Conservation (phyloP, 202 grass and related monocot species). For the Dendrocalamus latiflorus region DNA sequence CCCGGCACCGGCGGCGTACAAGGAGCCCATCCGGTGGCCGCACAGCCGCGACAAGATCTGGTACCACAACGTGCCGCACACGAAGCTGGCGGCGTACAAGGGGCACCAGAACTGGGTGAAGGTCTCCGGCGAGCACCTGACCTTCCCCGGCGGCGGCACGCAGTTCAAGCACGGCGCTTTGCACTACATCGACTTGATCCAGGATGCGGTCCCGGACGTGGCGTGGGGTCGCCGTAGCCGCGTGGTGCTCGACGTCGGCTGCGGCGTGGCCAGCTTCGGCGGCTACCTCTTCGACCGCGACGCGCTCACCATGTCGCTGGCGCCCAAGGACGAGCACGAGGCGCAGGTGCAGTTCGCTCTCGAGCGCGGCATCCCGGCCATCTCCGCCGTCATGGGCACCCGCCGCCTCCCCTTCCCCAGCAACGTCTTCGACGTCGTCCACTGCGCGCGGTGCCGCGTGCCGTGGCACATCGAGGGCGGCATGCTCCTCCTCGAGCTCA, state of each 20-base stretch:
- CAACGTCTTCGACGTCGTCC: slow-evolving; percentile 74
- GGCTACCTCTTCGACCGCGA: slow-evolving; percentile 75
- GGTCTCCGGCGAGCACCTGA: slow-evolving; percentile 71
- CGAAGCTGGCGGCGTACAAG: slow-evolving; percentile 54
- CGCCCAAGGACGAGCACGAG: slow-evolving; percentile 95
- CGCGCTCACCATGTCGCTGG: slow-evolving; percentile 81
- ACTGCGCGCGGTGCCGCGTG: slow-evolving; percentile 93
- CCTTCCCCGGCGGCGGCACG: slow-evolving; percentile 93
- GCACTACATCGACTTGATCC: slow-evolving; percentile 76
- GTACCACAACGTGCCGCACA: slow-evolving; percentile 89
- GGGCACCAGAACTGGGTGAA: slow-evolving; percentile 95
- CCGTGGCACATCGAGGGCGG: slow-evolving; percentile 90
- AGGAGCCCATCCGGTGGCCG: no score
- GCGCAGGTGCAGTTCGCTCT: slow-evolving; percentile 98
- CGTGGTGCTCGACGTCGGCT: slow-evolving; percentile 80
- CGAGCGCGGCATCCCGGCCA: slow-evolving; percentile 86
- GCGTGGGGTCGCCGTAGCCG: slow-evolving; percentile 62
- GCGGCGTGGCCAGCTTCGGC: slow-evolving; percentile 89
- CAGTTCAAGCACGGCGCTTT: slow-evolving; percentile 71
- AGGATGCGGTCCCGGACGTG: slow-evolving; percentile 46
- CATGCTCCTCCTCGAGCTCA: slow-evolving; percentile 78
- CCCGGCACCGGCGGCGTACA: no score
- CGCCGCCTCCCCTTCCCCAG: slow-evolving; percentile 67
- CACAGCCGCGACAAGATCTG: slow-evolving; percentile 81
- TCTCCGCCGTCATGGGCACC: slow-evolving; percentile 93